Conservation (phyloP, 1,139 yeast genomes). For the Hansenula sp. region DNA sequence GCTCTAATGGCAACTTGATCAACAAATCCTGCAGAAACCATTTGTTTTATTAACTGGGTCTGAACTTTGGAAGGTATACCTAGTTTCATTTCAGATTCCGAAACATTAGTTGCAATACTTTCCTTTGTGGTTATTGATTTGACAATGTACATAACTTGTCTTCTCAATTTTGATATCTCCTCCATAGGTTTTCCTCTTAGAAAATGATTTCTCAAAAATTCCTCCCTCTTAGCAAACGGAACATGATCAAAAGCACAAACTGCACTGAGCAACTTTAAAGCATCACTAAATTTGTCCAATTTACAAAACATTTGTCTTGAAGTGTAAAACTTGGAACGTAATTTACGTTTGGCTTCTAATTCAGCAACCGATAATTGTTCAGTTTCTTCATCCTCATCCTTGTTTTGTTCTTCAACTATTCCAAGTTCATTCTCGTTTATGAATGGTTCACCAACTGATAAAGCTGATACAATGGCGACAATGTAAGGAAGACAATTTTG, state of each 20-base stretch:
- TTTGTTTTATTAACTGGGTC: conserved; percentile 78
- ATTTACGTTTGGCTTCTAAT: conserved; percentile 36
- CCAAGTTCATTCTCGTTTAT: conserved; percentile 71
- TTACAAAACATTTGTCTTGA: conserved; percentile 58
- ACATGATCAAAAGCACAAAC: conserved; percentile 88
- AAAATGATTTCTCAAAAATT: conserved; percentile 57
- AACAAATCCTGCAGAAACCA: conserved; percentile 87
- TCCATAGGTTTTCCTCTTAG: conserved; percentile 70
- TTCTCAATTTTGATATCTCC: conserved; percentile 77
- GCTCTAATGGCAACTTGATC: conserved; percentile 89
- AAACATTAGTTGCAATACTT: conserved; percentile 46
- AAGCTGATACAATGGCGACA: conserved; percentile 85
- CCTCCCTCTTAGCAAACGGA: conserved; percentile 36
- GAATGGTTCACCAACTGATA: conserved; percentile 94
- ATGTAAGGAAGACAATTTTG: conserved; percentile 80
- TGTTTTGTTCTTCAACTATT: conserved; percentile 27
- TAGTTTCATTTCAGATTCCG: conserved; percentile 50
- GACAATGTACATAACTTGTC: conserved; percentile 74
- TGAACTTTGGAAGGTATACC: conserved; percentile 69
- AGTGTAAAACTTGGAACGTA: conserved; percentile 47
- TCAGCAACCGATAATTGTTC: conserved; percentile 31
- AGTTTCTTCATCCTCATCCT: conserved; percentile 24
- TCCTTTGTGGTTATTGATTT: conserved; percentile 57
- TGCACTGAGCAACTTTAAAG: conserved; percentile 69
- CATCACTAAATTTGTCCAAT: conserved; percentile 73